Evolutionary conservation across 176 grass and related monocot species (phyloP), one percentile per base, ranked within the genome.

Genomic region (Eremochloa ophiuroides): DNA sequence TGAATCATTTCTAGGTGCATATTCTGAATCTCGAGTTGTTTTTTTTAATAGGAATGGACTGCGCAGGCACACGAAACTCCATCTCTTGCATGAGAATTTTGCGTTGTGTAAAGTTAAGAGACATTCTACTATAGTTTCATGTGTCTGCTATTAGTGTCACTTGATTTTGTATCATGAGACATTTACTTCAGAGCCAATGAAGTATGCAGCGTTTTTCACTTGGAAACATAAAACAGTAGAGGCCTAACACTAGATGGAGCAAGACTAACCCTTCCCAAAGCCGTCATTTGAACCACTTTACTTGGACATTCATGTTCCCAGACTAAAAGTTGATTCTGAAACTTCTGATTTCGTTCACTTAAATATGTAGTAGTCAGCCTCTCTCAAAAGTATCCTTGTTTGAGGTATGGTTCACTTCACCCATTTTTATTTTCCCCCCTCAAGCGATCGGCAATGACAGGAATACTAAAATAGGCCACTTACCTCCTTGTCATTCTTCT

Each of bases 401-500:
- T 67, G 61, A 17, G 26, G 27, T 7, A 58, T 33, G 61, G 31
- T 14, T 29, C 38, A 23, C 7, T 27, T 15, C 14, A n/a, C 7
- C 7, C 25, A 35, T 68, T 68, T 43, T 66, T 31, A 0, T 18
- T 7, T 2, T 37, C 6, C 39, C 1, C 38, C 8, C n/a, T 25
- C 5, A 35, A 13, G 20, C 48, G 26, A 20, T 47, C 17, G 64
- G 62, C 15, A 20, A 55, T 41, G 27, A 48, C 39, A 26, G 26
- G 12, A n/a, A n/a, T n/a, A n/a, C n/a, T n/a, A n/a, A n/a, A n/a
- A n/a, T n/a, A n/a, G n/a, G n/a, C n/a, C 1, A 15, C 53, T 61
- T 38, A 99, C 93, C 93, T 99, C 91, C 78, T 91, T 99, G 66
- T 93, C 93, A 58, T 93, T 90, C 77, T 90, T 99, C 12, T 82